Evolutionary conservation across 352 stramenopile species (phyloP), one percentile per base, ranked within the genome.

Genomic region (Globisporangium abappressorium): DNA sequence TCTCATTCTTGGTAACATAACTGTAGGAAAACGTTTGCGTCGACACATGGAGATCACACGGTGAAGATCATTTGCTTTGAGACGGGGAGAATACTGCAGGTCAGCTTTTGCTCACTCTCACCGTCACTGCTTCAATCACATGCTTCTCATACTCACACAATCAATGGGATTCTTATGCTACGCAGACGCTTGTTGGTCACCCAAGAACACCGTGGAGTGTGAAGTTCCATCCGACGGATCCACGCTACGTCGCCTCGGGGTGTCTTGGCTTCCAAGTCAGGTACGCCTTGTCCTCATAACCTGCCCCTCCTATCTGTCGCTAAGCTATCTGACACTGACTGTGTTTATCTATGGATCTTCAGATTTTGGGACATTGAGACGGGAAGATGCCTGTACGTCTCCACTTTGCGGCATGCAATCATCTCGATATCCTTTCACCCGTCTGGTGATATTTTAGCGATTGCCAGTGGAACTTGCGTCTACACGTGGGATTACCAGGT

Each of bases 341-440:
- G 7, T 8, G 15, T 51, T 20, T 14, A 49, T 51, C 18, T 22
- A 8, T n/a, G 43, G 43, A 24, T 51, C 43, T 7, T 24, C 62
- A 94, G 86, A 18, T 95, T 95, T 61, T 95, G 87, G 87, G 87
- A 95, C 69, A 93, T 95, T 72, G 85, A 94, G 41, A 91, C 89
- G 5, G 92, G 91, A 9, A 80, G 85, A 11, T 99, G 95, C 79
- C 72, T 99, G n/a, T 93, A 98, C 64, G 94, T 98, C 71, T 95
- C 96, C 49, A 96, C 88, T 28, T 73, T 99, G 43, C 84, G 97
- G 58, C 86, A 94, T 70, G 94, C 97, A 22, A 98, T 99, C 71
- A 99, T 99, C 62, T 98, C 92, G 11, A 88, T 99, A 62, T 98
- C 89, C 36, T 99, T 99, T 73, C 97, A 99, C 72, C 97, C 97